Evolutionary conservation across 2,329 filamentous ascomycete species (phyloP), one percentile per base, ranked within the genome.

Genomic region (Aspergillus hiratsukae): DNA sequence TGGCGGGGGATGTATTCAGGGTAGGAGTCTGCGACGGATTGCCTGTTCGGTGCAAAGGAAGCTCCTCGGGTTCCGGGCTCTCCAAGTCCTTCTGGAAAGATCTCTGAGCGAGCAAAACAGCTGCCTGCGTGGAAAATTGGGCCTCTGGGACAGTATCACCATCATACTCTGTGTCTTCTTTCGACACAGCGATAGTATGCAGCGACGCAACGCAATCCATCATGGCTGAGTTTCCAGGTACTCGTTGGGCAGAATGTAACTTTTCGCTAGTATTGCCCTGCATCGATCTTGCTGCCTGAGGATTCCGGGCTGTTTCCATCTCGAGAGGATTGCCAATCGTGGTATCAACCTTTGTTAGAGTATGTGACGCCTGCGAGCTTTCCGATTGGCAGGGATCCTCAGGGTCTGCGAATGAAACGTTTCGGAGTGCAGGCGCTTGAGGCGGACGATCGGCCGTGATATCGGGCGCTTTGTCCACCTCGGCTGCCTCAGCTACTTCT

Each of bases 111-210:
- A 70, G 68, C 2, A 69, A 56, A 25, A 76, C 57, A 17, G 75
- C 74, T 25, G 72, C 72, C 55, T 77, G 75, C 0, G 75, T 77
- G 0, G 74, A 76, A 27, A 76, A 62, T 11, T 73, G 66, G 4
- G 65, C 61, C 35, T 74, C 73, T 4, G 63, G 62, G 48, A 64
- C 68, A 23, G 57, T 63, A 29, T 66, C 61, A 6, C 58, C 58
- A 14, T 59, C 59, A 29, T 61, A 35, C 10, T 62, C 64, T 3
- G 63, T 53, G 46, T 62, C 56, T 29, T 51, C 61, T 51, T 69
- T 70, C 8, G 65, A 67, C 35, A 72, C 58, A 19, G 68, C 66
- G 4, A 74, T 76, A 7, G 75, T 76, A 53, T 74, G 66, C 43
- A 75, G 66, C 4, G 75, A 77, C 41, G 67, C 69, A 19, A 70